Percentiles rank a stretch among this genome's conserved stretches.
Evolutionary conservation across 371 early-diverging fungal genomes (phyloP).

Genomic region (Rhizopus stolonifer): DNA sequence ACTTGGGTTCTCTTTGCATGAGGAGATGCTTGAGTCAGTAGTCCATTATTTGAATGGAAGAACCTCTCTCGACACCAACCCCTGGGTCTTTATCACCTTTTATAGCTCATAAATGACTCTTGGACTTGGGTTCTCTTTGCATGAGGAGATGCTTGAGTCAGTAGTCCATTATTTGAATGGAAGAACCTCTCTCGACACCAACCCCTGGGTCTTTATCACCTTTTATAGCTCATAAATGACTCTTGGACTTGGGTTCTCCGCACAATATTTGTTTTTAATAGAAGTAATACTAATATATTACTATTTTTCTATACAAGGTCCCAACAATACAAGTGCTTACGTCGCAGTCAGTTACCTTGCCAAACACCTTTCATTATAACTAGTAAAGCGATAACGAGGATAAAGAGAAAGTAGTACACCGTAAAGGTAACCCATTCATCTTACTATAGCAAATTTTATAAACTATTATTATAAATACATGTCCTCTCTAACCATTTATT

Average conservation of each 20-base stretch:
- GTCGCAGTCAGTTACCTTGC: constrained; percentile 7
- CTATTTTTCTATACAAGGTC: constrained; percentile 11
- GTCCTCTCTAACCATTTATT: constrained; percentile 14
- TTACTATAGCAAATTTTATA: constrained; percentile 12
- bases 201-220: constrained; percentile 13
- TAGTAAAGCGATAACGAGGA: constrained; percentile 18
- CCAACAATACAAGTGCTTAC: constrained; percentile 11
- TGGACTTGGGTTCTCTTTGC: constrained; percentile 13
- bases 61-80: constrained; percentile 19
- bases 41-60: constrained; percentile 12
- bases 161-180: constrained; percentile 15
- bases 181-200: constrained; percentile 18
- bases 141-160: constrained; percentile 21
- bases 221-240: constrained; percentile 7
- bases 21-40: constrained; percentile 23
- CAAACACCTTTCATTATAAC: constrained; percentile 15
- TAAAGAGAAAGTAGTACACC: constrained; percentile 15
- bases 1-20: constrained; percentile 11
- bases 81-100: constrained; percentile 10
- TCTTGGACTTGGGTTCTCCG: constrained; percentile 12
- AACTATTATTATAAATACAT: constrained; percentile 13
- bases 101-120: constrained; percentile 8
- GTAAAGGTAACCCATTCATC: constrained; percentile 14
- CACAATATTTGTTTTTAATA: constrained; percentile 8
- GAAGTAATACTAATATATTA: constrained; percentile 10